Evolutionary conservation across 108 stramenopile genomes (phyloP), one percentile per base, ranked within the genome.

Genomic region (Pseudonitzschia pungens): DNA sequence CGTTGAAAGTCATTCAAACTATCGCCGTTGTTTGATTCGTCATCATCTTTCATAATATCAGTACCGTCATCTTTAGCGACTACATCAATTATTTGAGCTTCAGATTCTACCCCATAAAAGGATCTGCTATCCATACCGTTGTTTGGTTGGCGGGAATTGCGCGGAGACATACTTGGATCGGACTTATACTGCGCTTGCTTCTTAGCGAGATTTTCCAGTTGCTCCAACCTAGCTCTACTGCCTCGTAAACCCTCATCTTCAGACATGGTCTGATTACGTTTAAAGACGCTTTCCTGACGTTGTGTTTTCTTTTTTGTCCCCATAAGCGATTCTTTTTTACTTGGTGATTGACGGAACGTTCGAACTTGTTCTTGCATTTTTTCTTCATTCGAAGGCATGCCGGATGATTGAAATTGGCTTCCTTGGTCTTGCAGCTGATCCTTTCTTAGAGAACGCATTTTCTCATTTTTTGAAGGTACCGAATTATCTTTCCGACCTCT

Each of bases 61-160:
- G 18, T 51, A 58, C 65, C 70, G 48, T 78, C 65, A 33, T 71
- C 71, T 7, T 68, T 20, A 6, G 22, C 52, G 12, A 28, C 66
- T 9, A 51, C 57, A 32, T 55, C 65, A 14, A 67, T 67, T 12
- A 67, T 67, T 18, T 65, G 57, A 14, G 27, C 26, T 31, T 27
- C 31, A 11, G 8, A 58, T 29, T 40, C 40, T 40, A 15, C 40
- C 29, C 14, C 40, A 28, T 33, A 62, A n/a, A 62, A 62, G 32
- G 14, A 14, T 62, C 29, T 62, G 26, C 29, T 41, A 36, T 40
- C 40, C 4, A 41, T 11, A 4, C 29, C 40, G 8, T 62, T 31
- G 12, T 14, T 33, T 10, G 60, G 29, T 40, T 62, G 11, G 40
- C 60, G 32, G 29, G 6, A 15, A 40, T 33, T 41, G 15, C n/a